Base-by-base conservation (phyloP, 2,329 filamentous ascomycete species). In the Westerdykella sp. region DNA sequence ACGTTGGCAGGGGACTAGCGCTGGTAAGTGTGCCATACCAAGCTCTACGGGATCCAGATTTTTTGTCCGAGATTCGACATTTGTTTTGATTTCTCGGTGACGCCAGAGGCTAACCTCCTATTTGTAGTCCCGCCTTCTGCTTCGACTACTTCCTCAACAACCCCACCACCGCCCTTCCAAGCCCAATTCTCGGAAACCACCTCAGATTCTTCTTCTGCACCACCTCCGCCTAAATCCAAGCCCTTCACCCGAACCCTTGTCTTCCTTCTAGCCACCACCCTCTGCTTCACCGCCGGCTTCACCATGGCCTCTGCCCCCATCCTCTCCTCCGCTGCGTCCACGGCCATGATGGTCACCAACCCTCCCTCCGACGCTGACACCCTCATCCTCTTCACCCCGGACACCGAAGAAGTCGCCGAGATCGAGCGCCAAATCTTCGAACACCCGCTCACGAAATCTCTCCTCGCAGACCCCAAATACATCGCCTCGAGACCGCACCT, bases 401-500 rank as follows among this genome's bases (percentile, higher is more conserved):
- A 78, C 80, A 61, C 76, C 76, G 10, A 55, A 62, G 34, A 68
- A 69, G 39, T 68, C 63, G 49, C 65, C 16, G 75, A 78, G 49
- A 79, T 94, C 56, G 84, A 96, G 53, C 73, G 80, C 7, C 78
- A 79, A 59, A 87, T 97, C 65, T 78, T 82, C 59, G 78, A 74
- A 37, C 88, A 93, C 69, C 84, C 87, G 1, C 65, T 95, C n/a
- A 77, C 84, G 4, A 64, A 74, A n/a, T 73, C 77, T 34, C 73
- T 97, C 39, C 83, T 90, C 37, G 67, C 69, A 14, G 76, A 85
- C 55, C 73, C 81, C 1, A 77, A 78, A 21, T 85, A 84, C 66
- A 77, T 73, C 28, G 89, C 95, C 66, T 84, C 84, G 28, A 79
- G 93, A 34, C 91, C 91, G 10, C 88, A 95, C 63, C 73, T 96